Evolutionary conservation across 164 flowering plant genomes (phyloP).

Genomic region (Nymphaea thermarum): DNA sequence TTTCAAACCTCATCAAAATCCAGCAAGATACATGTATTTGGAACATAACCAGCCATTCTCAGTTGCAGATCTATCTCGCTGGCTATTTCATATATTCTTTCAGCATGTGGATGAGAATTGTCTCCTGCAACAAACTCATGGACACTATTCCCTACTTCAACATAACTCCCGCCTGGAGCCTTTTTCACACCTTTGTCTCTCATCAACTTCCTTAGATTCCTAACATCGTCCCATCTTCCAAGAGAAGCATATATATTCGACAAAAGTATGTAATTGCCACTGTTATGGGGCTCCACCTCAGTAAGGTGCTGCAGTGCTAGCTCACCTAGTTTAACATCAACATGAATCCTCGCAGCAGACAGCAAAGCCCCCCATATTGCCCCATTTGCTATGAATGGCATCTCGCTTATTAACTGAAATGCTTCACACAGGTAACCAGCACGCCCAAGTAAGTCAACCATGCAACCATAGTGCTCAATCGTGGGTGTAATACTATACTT

Average conservation of each 20-base stretch:
- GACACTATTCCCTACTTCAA: conserved; percentile 32
- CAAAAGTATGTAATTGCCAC: conserved; percentile 52
- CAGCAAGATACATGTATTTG: conserved; percentile 7
- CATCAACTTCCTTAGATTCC: conserved; percentile 45
- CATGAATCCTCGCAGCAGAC: conserved; percentile 44
- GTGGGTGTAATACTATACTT: conserved; percentile 31
- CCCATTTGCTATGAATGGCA: conserved; percentile 66
- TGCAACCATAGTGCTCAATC: conserved; percentile 64
- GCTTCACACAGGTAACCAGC: conserved; percentile 54
- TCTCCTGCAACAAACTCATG: conserved; percentile 42
- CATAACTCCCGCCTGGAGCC: conserved; percentile 41
- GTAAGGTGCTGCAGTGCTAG: conserved; percentile 36
- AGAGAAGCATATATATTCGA: conserved; percentile 46
- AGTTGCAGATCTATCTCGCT: conserved; percentile 19
- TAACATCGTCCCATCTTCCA: conserved; percentile 41
- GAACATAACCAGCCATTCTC: conserved; percentile 14
- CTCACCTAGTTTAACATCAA: conserved; percentile 38
- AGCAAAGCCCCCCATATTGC: conserved; percentile 78
- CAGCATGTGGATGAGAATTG: conserved; percentile 25
- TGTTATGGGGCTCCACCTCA: conserved; percentile 44
- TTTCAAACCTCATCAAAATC: neutral
- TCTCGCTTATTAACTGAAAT: conserved; percentile 20
- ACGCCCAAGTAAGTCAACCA: conserved; percentile 60
- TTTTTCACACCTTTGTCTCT: conserved; percentile 38
- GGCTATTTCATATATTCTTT: conserved; percentile 22